Evolutionary conservation across 2,329 filamentous ascomycete genomes (phyloP).

Genomic region (Fusarium sp.): DNA sequence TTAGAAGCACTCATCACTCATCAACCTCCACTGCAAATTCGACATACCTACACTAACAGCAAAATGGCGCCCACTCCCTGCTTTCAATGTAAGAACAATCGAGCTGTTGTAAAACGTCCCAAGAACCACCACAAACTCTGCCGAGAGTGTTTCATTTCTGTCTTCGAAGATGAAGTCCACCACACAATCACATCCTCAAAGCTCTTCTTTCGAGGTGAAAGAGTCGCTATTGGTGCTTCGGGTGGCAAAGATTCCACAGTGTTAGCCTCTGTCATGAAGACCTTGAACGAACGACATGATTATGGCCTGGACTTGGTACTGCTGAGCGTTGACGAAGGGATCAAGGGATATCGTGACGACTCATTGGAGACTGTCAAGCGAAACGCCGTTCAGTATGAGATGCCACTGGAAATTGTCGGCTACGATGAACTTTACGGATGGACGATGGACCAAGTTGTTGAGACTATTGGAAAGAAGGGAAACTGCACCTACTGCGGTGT

Average conservation of each 20-base stretch:
- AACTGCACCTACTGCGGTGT: conserved; percentile 99
- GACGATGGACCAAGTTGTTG: conserved; percentile 99
- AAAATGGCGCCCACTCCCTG: conserved; percentile 83
- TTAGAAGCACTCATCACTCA: too few relatives aligned
- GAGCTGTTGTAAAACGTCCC: conserved; percentile 90
- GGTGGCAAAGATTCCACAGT: conserved; percentile 98
- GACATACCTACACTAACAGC: conserved; percentile 3
- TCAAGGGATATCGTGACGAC: conserved; percentile 96
- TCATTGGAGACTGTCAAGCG: conserved; percentile 96
- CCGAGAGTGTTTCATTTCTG: conserved; percentile 84
- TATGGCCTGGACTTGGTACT: conserved; percentile 90
- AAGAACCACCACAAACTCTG: conserved; percentile 97
- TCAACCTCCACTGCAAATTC: background rate
- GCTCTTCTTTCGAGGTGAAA: conserved; percentile 88
- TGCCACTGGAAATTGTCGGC: conserved; percentile 91
- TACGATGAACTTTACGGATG: conserved; percentile 96
- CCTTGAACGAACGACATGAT: conserved; percentile 87
- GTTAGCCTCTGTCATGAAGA: conserved; percentile 92
- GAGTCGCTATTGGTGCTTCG: conserved; percentile 93
- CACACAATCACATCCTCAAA: conserved; percentile 86
- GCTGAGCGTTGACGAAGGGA: conserved; percentile 95
- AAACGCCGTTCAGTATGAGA: conserved; percentile 90
- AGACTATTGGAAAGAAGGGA: conserved; percentile 95
- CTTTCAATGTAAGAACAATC: conserved; percentile 78
- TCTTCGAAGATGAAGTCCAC: conserved; percentile 95